Conservation (phyloP, 2,329 filamentous ascomycete species). For the Acephala macrosclerotiorum region DNA sequence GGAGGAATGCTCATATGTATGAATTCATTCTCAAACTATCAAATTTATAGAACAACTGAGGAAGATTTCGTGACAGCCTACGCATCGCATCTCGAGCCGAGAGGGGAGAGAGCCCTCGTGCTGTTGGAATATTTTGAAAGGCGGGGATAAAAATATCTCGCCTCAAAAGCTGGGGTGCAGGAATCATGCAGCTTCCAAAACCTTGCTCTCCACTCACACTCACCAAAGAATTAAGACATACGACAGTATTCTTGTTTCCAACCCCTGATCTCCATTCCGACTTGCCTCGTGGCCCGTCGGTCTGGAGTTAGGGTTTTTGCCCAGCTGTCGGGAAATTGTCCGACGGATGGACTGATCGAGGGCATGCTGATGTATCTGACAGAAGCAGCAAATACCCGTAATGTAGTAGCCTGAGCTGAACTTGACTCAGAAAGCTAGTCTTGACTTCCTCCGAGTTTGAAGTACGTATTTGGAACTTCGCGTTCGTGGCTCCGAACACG, state of each 20-base stretch:
- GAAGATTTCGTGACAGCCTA: slow-evolving; percentile 2
- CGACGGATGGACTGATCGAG: neutral
- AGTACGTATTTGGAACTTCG: slow-evolving; percentile 5
- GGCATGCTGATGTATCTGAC: slow-evolving; percentile 8
- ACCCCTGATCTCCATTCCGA: slow-evolving; percentile 10
- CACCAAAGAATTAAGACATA: neutral
- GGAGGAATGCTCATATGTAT: slow-evolving; percentile 3
- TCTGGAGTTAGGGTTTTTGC: neutral
- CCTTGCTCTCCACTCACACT: neutral
- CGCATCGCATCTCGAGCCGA: slow-evolving; percentile 4
- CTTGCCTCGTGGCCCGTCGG: neutral
- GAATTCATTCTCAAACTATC: neutral
- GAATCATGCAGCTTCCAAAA: slow-evolving; percentile 3
- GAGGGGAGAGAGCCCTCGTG: neutral
- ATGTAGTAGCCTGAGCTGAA: slow-evolving; percentile 8
- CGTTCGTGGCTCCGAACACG: slow-evolving; percentile 5
- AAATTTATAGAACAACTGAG: neutral
- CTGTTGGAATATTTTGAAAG: neutral
- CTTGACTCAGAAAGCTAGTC: neutral
- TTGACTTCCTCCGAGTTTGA: slow-evolving; percentile 2
- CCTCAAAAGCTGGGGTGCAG: slow-evolving; percentile 11
- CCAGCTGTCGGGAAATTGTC: neutral
- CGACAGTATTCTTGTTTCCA: neutral
- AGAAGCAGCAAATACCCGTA: slow-evolving; percentile 7
- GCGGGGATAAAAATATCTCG: slow-evolving; percentile 6